Evolutionary conservation across 176 grass and related monocot genomes (phyloP).

Genomic region (Paspalum notatum): DNA sequence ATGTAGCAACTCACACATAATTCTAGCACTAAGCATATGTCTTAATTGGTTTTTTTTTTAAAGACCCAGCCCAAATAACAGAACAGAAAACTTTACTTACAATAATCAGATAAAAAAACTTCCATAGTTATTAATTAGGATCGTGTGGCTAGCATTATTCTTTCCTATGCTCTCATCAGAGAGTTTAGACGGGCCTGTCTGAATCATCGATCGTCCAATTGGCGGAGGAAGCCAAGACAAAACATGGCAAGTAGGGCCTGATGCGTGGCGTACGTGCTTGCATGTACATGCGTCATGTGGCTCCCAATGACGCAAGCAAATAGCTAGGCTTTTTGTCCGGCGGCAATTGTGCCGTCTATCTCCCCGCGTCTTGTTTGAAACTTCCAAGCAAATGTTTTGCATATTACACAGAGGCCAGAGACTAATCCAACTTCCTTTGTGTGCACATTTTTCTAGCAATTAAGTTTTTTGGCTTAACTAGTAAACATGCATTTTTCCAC

Average conservation of each 20-base stretch:
- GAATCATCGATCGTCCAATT: not conserved
- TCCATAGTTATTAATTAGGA: too few species aligned
- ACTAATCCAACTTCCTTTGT: not conserved
- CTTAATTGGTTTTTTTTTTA: too few species aligned
- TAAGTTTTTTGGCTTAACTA: too few species aligned
- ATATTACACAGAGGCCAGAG: not conserved
- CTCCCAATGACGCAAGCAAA: conserved; percentile 3
- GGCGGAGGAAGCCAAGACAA: conserved; percentile 24
- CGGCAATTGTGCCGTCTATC: not conserved
- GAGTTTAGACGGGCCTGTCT: not conserved
- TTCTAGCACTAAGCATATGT: too few species aligned
- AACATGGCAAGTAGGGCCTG: conserved; percentile 8
- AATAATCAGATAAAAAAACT: too few species aligned
- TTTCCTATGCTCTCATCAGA: not conserved
- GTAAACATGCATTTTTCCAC: too few species aligned
- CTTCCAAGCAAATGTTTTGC: not conserved
- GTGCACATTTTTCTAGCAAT: not conserved
- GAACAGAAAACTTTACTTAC: too few species aligned
- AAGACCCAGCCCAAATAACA: too few species aligned
- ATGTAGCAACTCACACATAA: too few species aligned
- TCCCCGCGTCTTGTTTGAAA: not conserved
- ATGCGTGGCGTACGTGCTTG: conserved; percentile 28
- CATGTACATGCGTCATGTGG: not conserved
- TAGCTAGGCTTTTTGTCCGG: conserved; percentile 22
- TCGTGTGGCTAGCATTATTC: too few species aligned